Evolutionary conservation across 2,329 filamentous ascomycete genomes (phyloP).

Genomic region (Diaporthe citri): DNA sequence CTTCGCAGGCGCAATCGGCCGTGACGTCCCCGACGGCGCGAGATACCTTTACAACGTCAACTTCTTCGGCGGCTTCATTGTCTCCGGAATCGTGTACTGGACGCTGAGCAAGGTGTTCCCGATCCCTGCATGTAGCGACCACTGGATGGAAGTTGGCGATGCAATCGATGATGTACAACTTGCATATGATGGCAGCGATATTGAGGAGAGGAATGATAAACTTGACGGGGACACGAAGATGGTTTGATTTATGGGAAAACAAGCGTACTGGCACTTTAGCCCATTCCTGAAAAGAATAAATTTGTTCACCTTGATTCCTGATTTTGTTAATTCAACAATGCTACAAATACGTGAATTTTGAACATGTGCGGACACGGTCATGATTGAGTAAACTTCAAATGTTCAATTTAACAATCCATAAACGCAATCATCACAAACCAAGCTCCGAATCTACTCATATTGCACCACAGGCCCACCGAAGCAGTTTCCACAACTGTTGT

Average conservation of each 20-base stretch:
- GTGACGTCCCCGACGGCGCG: slow-evolving; percentile 79
- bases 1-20: slow-evolving; percentile 85
- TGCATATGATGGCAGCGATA: slow-evolving; percentile 55
- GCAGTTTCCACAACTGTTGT: slow-evolving; percentile 16
- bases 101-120: slow-evolving; percentile 76
- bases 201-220: slow-evolving; percentile 17
- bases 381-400: not conserved
- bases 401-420: not conserved
- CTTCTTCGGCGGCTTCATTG: slow-evolving; percentile 87
- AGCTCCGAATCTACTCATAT: not conserved
- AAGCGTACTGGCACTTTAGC: not conserved
- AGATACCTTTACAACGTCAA: slow-evolving; percentile 91
- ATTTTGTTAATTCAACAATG: no score
- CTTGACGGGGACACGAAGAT: slow-evolving; percentile 33
- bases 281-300: not conserved
- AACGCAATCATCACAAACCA: not conserved
- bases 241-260: slow-evolving; percentile 17
- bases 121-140: slow-evolving; percentile 78
- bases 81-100: slow-evolving; percentile 78
- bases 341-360: not conserved
- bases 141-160: slow-evolving; percentile 82
- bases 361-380: not conserved
- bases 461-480: slow-evolving; percentile 33
- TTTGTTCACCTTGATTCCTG: not conserved
- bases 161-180: slow-evolving; percentile 67